Base-by-base conservation (phyloP, 495 filamentous ascomycete genomes). In the Talaromyces ruber region DNA sequence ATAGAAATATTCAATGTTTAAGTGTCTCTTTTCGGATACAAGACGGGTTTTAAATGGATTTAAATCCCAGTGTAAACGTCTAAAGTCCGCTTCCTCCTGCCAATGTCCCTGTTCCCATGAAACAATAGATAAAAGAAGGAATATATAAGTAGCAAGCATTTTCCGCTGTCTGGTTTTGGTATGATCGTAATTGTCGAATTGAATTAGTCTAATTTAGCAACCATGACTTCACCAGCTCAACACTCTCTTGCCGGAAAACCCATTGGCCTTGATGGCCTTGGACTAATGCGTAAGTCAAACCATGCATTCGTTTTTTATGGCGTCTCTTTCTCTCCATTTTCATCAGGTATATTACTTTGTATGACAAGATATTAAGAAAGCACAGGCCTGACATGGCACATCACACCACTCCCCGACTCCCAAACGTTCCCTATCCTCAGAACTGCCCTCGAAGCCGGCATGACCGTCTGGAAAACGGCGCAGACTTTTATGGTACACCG, bases 391-490 rank as follows among this genome's bases (percentile, higher is more conserved):
- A 90, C 86, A 54, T 89, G 85, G 86, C 75, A 83, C 29, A 65
- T 70, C 7, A 68, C 75, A 8, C 80, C 81, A 0, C 67, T 72
- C 5, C 71, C 85, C 4, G 70, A 84, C 32, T 79, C 84, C 26
- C 71, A 85, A 68, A 77, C 86, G 50, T 82, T 90, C 67, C 76
- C 76, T 59, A 77, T 84, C n/a, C 79, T 91, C 80, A 83, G 80
- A 60, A 74, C 83, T 8, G 82, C 88, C 18, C 74, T 92, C 32
- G 65, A 70, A 8, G 69, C 71, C 7, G 86, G 87, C 18, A 76
- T 74, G 70, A 86, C 79, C 71, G 79, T 88, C 71, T 71, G 69
- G 65, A 69, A n/a, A n/a, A 69, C 51, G 65, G 66, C 11, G 70
- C 68, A 18, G 67, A 70, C 39, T 69, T 71, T 64, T 77, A 77